phyloP scores from a whole-genome alignment of 1,139 yeast species.

The Kodamaea ohmeri region DNA sequence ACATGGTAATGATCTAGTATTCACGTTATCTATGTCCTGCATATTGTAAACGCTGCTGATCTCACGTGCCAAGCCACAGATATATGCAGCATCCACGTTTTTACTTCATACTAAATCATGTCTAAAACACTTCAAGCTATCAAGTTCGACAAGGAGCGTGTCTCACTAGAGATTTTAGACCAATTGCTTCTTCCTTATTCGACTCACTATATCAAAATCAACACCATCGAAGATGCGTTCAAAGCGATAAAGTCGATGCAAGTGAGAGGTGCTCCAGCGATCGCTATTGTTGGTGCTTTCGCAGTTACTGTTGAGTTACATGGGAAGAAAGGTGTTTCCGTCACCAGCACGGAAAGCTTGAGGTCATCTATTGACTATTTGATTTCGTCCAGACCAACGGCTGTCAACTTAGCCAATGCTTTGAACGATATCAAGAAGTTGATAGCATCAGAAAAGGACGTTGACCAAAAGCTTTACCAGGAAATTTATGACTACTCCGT shows the following conservation, averaged over 20 bases:
- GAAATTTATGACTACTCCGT: conserved; percentile 52
- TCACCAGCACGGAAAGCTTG: conserved; percentile 28
- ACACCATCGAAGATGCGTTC: conserved; percentile 68
- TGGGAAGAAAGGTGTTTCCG: conserved; percentile 12
- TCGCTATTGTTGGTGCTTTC: conserved; percentile 90
- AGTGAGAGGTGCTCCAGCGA: conserved; percentile 98
- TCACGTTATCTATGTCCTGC: no score
- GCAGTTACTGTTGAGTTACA: conserved; percentile 69
- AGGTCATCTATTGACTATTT: conserved; percentile 56
- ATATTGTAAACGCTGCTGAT: neutral
- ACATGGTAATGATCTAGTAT: no score
- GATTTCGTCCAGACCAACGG: conserved; percentile 86
- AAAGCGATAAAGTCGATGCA: conserved; percentile 84
- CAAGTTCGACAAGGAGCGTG: conserved; percentile 50
- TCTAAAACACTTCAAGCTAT: conserved; percentile 59
- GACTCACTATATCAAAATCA: conserved; percentile 62
- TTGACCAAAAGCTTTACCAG: conserved; percentile 32
- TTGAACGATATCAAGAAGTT: conserved; percentile 54
- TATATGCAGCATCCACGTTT: conserved; percentile 5
- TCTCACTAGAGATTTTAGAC: conserved; percentile 63
- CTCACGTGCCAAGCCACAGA: conserved; percentile 6
- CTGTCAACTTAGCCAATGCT: conserved; percentile 86
- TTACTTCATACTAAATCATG: conserved; percentile 7
- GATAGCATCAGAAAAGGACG: conserved; percentile 20
- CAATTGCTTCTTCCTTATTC: conserved; percentile 81